These are phyloP conservation scores for Pestalotiopsis sp. DNA, from an alignment of 2,329 filamentous ascomycete genomes.

Conservation along the genomic window DNA sequence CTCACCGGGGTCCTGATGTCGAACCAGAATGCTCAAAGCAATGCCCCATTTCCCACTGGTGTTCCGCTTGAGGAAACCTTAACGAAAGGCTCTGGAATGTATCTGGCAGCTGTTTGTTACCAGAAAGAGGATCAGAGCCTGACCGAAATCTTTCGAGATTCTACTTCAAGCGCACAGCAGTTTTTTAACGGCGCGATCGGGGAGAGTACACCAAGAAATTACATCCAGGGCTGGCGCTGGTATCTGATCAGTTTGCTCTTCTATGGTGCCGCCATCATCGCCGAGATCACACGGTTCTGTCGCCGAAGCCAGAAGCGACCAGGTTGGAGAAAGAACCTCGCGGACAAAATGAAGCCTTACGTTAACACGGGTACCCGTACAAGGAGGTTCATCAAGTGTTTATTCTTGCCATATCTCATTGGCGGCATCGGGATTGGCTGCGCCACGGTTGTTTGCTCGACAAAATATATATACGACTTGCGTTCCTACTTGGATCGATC, in stretches of 20 bases:
- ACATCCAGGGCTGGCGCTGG: conserved; percentile 26
- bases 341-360: conserved; percentile 8
- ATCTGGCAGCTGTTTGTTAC: conserved; percentile 35
- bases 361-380: conserved; percentile 11
- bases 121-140: conserved; percentile 18
- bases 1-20: conserved; percentile 33
- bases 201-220: conserved; percentile 20
- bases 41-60: conserved; percentile 26
- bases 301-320: conserved; percentile 18
- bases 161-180: conserved; percentile 12
- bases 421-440: conserved; percentile 26
- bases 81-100: conserved; percentile 22
- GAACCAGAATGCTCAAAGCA: conserved; percentile 27
- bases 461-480: conserved; percentile 27
- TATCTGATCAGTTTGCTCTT: conserved; percentile 26
- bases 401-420: conserved; percentile 23
- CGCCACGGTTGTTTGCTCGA: conserved; percentile 20
- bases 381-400: conserved; percentile 12
- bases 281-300: conserved; percentile 22
- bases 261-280: conserved; percentile 23
- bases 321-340: conserved; percentile 19
- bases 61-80: conserved; percentile 21
- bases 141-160: conserved; percentile 16
- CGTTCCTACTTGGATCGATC: conserved; percentile 28
- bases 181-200: conserved; percentile 20